Evolutionary conservation across 2,329 filamentous ascomycete genomes (phyloP), one percentile per base, ranked within the genome.

Genomic region (Colletotrichum ledebouriae): DNA sequence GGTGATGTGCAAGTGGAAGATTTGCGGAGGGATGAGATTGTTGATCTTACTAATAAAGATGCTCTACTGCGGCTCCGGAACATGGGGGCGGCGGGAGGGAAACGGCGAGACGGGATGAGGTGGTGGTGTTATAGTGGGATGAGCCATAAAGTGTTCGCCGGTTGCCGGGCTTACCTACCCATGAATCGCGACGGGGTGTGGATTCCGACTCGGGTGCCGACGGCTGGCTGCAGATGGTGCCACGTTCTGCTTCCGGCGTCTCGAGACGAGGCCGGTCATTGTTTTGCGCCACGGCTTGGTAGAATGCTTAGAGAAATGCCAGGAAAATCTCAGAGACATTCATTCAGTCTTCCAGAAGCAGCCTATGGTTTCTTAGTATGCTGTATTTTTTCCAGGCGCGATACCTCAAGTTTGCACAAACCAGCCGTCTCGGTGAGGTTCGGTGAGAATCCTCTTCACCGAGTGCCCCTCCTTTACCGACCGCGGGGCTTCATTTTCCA

Each of bases 101-200:
- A 50, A 46, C 17, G 44, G 52, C 22, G 56, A 42, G 44, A 50
- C 37, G 17, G 46, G 42, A 68, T 59, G 34, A 44, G 61, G 55
- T 56, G 55, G 55, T 66, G 49, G 55, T 69, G 62, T 66, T 66
- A 52, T 47, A 57, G 56, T 69, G 61, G 66, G 55, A 66, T 59
- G 60, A 68, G 64, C 60, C 53, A 60, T 66, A 66, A 68, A 66
- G 46, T 29, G n/a, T 55, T 41, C 25, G 52, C 46, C 64, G 52
- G 58, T 39, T n/a, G 13, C 41, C 37, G 39, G 64, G 64, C 64
- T 67, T 25, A 25, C 22, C 22, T 64, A 67, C 64, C 59, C 65
- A 68, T 59, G 65, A 64, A 47, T 68, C 53, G 60, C 34, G 13
- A 41, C 46, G 46, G 53, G 22, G 4, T 29, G 37, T 39, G 37